phyloP scores from a whole-genome alignment of 1,139 yeast species.

The Saccharomyces hybrid region DNA sequence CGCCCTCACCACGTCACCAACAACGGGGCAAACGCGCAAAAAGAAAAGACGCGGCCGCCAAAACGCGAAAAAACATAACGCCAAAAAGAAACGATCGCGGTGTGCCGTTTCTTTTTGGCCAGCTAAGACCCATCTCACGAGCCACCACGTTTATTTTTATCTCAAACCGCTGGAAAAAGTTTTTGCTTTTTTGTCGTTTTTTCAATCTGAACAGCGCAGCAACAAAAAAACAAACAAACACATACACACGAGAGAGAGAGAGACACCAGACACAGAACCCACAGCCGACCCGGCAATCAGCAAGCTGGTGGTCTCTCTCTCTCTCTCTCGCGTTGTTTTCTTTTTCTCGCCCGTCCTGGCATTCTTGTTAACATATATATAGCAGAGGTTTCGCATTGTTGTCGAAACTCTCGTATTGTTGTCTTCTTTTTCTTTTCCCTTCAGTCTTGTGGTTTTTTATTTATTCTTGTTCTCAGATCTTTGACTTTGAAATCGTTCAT shows the following conservation, averaged over 20 bases:
- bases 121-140: neutral
- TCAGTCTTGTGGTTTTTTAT: neutral
- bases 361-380: neutral
- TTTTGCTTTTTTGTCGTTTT: neutral
- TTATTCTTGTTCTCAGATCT: constrained; percentile 4
- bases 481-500: constrained; percentile 8
- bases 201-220: neutral
- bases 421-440: neutral
- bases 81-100: constrained; percentile 64
- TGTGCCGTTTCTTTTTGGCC: neutral
- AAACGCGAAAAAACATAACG: constrained; percentile 48
- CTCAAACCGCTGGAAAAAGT: neutral
- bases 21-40: constrained; percentile 56
- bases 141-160: neutral
- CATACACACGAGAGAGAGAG: neutral
- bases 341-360: neutral
- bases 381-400: neutral
- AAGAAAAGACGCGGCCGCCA: constrained; percentile 41
- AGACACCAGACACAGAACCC: constrained; percentile 1
- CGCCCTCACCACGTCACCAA: constrained; percentile 85
- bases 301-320: neutral
- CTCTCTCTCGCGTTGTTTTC: neutral
- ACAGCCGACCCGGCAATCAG: neutral
- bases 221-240: neutral
- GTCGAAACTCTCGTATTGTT: neutral